A percentile compares a stretch with the other conserved stretches of the same genome.
These are phyloP conservation scores for Harrya chromipes DNA, from an alignment of 768 basidiomycete genomes.

Conservation along the genomic window DNA sequence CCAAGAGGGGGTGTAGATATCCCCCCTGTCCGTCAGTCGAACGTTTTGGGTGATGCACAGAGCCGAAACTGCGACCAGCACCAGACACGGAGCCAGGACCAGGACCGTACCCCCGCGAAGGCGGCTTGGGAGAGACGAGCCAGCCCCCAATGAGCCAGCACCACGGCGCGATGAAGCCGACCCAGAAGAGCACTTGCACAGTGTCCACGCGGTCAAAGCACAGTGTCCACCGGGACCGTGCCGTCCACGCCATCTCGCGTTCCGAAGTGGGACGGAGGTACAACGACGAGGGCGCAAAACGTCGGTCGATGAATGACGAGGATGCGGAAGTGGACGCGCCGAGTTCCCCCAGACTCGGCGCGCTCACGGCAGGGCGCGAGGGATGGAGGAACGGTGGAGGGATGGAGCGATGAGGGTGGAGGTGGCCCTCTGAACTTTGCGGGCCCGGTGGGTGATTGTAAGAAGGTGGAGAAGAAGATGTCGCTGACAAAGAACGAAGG, in stretches of 20 bases:
- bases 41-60: no score
- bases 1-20: conserved; percentile 27
- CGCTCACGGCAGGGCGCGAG: conserved; percentile 11
- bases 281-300: conserved; percentile 46
- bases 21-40: conserved; percentile 6
- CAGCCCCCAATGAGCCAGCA: conserved; percentile 79
- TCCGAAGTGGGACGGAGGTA: conserved; percentile 33
- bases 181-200: conserved; percentile 66
- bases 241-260: conserved; percentile 29
- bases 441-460: conserved; percentile 18
- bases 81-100: not conserved
- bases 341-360: conserved; percentile 29
- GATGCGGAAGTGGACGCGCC: conserved; percentile 34
- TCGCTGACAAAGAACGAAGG: conserved; percentile 15
- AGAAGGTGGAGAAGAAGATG: conserved; percentile 26
- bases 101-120: conserved; percentile 12
- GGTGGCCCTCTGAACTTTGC: conserved; percentile 18
- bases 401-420: conserved; percentile 13
- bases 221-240: conserved; percentile 11
- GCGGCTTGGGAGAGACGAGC: conserved; percentile 39
- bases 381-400: conserved; percentile 5
- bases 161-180: conserved; percentile 69
- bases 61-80: no score
- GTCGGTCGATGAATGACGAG: conserved; percentile 50
- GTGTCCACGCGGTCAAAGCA: conserved; percentile 24